Percentiles rank a stretch among this genome's conserved stretches.
These are phyloP conservation scores for Scedosporium aurantiacum DNA, from an alignment of 2,329 filamentous ascomycete genomes.

Conservation along the genomic window DNA sequence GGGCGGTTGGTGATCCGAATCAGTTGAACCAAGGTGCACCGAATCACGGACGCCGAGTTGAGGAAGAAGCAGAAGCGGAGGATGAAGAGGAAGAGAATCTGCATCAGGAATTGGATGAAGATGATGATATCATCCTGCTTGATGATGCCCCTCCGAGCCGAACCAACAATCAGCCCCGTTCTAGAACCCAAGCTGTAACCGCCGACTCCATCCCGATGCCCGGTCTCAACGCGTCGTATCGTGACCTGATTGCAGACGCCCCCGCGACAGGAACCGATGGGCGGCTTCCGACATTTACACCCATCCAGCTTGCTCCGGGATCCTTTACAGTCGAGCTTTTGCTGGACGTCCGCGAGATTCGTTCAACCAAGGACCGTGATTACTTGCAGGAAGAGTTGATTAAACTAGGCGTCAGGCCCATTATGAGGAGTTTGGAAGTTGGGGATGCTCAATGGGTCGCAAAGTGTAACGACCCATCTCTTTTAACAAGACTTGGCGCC, in stretches of 20 bases:
- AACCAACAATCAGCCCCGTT: background rate
- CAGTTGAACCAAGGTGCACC: background rate
- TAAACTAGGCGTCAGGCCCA: constrained; percentile 53
- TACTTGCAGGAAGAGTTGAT: constrained; percentile 64
- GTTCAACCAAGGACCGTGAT: constrained; percentile 60
- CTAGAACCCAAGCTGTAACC: background rate
- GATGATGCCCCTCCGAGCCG: background rate
- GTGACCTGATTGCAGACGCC: background rate
- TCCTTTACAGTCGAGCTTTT: constrained; percentile 63
- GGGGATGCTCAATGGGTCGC: constrained; percentile 75
- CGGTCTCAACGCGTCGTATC: background rate
- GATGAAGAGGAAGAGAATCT: background rate
- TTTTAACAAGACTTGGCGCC: constrained; percentile 43
- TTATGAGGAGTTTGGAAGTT: constrained; percentile 58
- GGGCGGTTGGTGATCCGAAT: constrained; percentile 15
- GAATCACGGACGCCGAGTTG: background rate
- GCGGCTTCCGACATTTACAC: constrained; percentile 37
- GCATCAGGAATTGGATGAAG: background rate
- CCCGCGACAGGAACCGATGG: constrained; percentile 8
- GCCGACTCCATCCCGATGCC: background rate
- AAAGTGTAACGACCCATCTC: constrained; percentile 49
- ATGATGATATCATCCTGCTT: background rate
- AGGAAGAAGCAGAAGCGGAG: background rate
- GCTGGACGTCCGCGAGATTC: constrained; percentile 64
- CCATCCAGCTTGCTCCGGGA: constrained; percentile 51